Percentiles rank a stretch among this genome's conserved stretches.
These are phyloP conservation scores for Planoprotostelium fungivorum DNA, from an alignment of 78 protist genomes.

Conservation along the genomic window DNA sequence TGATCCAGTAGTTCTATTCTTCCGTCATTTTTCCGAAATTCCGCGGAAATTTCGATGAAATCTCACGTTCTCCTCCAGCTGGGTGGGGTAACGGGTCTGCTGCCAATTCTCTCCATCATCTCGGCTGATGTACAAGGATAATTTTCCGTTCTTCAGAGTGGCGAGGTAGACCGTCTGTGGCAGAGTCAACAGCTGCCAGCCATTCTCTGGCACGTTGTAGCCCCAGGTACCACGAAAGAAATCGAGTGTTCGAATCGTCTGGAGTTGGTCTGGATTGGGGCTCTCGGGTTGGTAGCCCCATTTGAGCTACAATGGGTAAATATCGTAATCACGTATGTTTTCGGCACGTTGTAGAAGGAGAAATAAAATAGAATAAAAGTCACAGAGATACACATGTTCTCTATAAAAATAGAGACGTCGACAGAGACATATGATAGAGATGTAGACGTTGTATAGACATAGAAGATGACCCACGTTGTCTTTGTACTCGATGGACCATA, in stretches of 20 bases:
- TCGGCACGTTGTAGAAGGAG: neutral
- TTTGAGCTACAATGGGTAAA: too few species aligned
- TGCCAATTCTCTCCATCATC: neutral
- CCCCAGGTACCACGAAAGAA: neutral
- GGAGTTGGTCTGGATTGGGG: neutral
- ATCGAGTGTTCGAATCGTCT: neutral
- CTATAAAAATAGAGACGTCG: too few species aligned
- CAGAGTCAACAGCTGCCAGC: neutral
- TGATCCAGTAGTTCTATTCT: neutral
- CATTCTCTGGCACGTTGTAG: neutral
- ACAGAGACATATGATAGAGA: too few species aligned
- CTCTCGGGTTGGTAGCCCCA: neutral
- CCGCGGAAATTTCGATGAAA: neutral
- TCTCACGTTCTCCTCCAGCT: neutral
- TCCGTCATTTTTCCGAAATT: neutral
- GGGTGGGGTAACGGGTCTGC: neutral
- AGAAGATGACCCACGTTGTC: too few species aligned
- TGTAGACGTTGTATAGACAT: too few species aligned
- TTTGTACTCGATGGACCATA: neutral
- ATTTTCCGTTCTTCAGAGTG: neutral
- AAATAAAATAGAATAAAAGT: too few species aligned
- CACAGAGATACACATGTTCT: too few species aligned
- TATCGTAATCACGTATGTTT: neutral
- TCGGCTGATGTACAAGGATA: neutral
- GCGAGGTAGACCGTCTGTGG: neutral